These are phyloP conservation scores for Cryptococcus neoformans DNA, from an alignment of 1,284 basidiomycete species.

Conservation along the genomic window DNA sequence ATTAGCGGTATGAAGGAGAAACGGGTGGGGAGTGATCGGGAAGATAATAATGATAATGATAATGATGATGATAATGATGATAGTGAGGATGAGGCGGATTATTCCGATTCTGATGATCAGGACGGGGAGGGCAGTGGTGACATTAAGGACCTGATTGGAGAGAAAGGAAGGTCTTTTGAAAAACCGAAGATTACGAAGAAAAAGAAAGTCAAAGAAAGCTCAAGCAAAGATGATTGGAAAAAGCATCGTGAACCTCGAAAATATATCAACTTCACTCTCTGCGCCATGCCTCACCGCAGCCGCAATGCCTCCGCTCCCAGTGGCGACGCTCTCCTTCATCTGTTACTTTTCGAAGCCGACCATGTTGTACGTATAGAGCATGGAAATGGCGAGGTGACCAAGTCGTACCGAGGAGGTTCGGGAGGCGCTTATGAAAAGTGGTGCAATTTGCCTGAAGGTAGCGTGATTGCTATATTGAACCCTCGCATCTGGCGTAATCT, in stretches of 20 bases:
- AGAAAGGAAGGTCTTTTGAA: not conserved
- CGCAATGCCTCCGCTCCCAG: constrained; percentile 20
- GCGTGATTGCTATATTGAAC: constrained; percentile 85
- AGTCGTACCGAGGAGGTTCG: constrained; percentile 77
- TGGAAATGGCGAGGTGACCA: constrained; percentile 49
- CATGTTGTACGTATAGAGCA: constrained; percentile 51
- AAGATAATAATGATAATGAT: constrained; percentile 18
- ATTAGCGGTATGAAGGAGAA: constrained; percentile 34
- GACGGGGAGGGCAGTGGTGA: constrained; percentile 25
- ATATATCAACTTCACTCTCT: constrained; percentile 81
- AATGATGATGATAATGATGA: constrained; percentile 15
- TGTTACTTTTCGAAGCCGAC: constrained; percentile 88
- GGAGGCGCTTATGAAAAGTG: constrained; percentile 83
- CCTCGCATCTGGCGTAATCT: constrained; percentile 81
- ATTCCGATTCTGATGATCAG: constrained; percentile 11
- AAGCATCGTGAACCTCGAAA: constrained; percentile 51
- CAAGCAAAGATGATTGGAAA: constrained; percentile 11
- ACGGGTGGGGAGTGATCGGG: constrained; percentile 15
- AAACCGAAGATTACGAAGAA: not conserved
- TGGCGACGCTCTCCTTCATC: constrained; percentile 77
- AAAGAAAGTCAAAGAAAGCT: constrained; percentile 1
- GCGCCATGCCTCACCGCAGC: constrained; percentile 52
- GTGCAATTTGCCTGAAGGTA: constrained; percentile 78
- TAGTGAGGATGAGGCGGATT: constrained; percentile 1
- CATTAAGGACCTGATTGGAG: not conserved